Evolutionary conservation across 2,329 filamentous ascomycete species (phyloP).

Genomic region (Scedosporium apiospermum): DNA sequence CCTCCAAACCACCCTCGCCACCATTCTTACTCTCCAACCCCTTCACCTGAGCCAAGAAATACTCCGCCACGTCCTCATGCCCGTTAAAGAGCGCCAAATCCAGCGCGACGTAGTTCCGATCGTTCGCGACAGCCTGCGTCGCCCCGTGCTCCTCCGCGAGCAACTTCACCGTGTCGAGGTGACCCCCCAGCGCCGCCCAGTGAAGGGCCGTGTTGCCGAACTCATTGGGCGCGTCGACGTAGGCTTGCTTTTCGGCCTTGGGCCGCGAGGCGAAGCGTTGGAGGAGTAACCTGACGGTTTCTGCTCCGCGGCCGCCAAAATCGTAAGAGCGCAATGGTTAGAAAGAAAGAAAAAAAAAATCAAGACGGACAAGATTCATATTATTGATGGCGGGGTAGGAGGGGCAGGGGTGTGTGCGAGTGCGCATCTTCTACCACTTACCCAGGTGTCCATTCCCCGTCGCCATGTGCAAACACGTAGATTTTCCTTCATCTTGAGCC

Average conservation of each 20-base stretch:
- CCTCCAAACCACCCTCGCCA: slow-evolving; percentile 14
- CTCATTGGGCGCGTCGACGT: slow-evolving; percentile 62
- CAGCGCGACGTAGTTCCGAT: slow-evolving; percentile 71
- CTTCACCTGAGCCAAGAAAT: slow-evolving; percentile 39
- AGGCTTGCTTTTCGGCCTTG: slow-evolving; percentile 32
- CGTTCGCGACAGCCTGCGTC: slow-evolving; percentile 68
- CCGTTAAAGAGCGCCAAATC: slow-evolving; percentile 65
- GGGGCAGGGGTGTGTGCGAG: neutral
- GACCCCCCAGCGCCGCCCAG: slow-evolving; percentile 87
- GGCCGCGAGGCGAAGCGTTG: slow-evolving; percentile 29
- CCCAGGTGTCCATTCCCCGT: slow-evolving; percentile 81
- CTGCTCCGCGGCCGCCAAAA: slow-evolving; percentile 17
- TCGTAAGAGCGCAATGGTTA: neutral
- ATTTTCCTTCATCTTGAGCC: slow-evolving; percentile 64
- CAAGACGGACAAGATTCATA: neutral
- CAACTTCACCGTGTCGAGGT: slow-evolving; percentile 68
- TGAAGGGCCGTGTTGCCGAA: slow-evolving; percentile 88
- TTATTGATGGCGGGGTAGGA: neutral
- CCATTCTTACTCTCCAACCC: slow-evolving; percentile 31
- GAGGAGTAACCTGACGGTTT: slow-evolving; percentile 34
- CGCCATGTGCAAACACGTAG: slow-evolving; percentile 84
- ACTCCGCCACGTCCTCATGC: slow-evolving; percentile 55
- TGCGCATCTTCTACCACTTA: slow-evolving; percentile 26
- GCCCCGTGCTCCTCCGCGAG: slow-evolving; percentile 64
- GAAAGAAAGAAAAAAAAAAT: neutral